These are phyloP conservation scores for Teunomyces barrocoloradensis DNA, from an alignment of 805 yeast genomes.

Conservation along the genomic window DNA sequence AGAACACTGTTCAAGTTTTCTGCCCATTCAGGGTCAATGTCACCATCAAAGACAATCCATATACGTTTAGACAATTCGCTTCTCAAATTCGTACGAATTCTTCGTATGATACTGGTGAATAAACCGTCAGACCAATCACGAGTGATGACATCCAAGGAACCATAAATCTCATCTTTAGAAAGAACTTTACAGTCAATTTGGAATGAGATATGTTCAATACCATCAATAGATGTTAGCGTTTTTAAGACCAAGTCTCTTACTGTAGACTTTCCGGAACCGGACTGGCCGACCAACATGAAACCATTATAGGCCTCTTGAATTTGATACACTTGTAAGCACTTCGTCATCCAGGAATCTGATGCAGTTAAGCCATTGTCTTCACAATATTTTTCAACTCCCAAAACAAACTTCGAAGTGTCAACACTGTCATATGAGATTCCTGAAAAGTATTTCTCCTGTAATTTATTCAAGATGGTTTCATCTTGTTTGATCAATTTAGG, in stretches of 20 bases:
- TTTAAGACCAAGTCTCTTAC: slow-evolving; percentile 49
- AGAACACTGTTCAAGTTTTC: slow-evolving; percentile 87
- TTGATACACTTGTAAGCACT: slow-evolving; percentile 59
- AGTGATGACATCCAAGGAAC: slow-evolving; percentile 68
- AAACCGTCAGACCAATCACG: slow-evolving; percentile 93
- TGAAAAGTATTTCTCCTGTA: slow-evolving; percentile 25
- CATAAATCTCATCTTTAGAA: slow-evolving; percentile 64
- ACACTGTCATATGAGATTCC: slow-evolving; percentile 13
- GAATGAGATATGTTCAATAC: slow-evolving; percentile 36
- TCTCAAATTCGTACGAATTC: slow-evolving; percentile 50
- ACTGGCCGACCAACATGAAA: slow-evolving; percentile 70
- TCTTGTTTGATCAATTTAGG: slow-evolving; percentile 68
- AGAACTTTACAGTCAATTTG: slow-evolving; percentile 75
- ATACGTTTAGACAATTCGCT: slow-evolving; percentile 56
- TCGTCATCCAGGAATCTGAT: slow-evolving; percentile 47
- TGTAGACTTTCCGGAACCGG: slow-evolving; percentile 74
- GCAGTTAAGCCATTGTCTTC: slow-evolving; percentile 26
- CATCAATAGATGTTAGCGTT: slow-evolving; percentile 34
- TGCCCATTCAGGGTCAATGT: slow-evolving; percentile 91
- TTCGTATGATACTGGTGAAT: slow-evolving; percentile 64
- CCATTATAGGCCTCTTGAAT: slow-evolving; percentile 71
- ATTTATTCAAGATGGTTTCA: slow-evolving; percentile 32
- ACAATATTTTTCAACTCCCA: slow-evolving; percentile 25
- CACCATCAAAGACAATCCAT: slow-evolving; percentile 91
- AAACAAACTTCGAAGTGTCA: slow-evolving; percentile 24